phyloP scores from a whole-genome alignment of 208 protist species.

The Spongospora subterranea region DNA sequence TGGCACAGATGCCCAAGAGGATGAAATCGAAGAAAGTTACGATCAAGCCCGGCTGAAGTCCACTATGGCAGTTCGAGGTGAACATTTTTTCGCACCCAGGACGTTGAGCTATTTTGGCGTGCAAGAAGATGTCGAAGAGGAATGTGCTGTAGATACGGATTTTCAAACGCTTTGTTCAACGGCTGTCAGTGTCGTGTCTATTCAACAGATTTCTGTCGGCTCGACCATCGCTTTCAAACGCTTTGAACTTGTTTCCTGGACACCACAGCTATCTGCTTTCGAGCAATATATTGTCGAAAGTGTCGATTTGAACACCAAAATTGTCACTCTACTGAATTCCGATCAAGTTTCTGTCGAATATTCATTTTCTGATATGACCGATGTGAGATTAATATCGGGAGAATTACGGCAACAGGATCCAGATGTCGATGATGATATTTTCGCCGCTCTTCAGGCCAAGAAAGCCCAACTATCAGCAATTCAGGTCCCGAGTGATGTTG shows the following conservation, averaged over 20 bases:
- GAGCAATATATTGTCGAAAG: background rate
- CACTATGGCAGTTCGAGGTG: conserved; percentile 4
- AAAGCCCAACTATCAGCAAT: too few species aligned
- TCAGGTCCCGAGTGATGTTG: too few species aligned
- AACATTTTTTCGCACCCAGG: conserved; percentile 12
- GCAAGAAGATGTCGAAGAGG: background rate
- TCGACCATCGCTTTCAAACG: background rate
- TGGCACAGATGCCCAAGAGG: background rate
- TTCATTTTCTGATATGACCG: background rate
- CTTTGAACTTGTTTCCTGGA: background rate
- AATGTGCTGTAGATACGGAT: background rate
- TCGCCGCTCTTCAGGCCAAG: conserved; percentile 37
- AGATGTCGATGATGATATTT: background rate
- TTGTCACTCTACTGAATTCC: background rate
- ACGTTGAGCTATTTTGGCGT: background rate
- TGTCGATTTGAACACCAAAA: background rate
- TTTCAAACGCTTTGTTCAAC: background rate
- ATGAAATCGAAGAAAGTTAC: background rate
- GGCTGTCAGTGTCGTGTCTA: background rate
- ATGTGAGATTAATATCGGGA: background rate
- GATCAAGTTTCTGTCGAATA: background rate
- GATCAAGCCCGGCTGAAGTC: background rate
- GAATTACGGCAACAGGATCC: background rate
- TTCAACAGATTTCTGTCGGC: background rate
- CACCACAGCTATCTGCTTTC: conserved; percentile 1